Percentiles rank a stretch among this genome's conserved stretches.
These are phyloP conservation scores for Coffea eugenioides DNA, from an alignment of 257 asterid genomes.

Conservation along the genomic window DNA sequence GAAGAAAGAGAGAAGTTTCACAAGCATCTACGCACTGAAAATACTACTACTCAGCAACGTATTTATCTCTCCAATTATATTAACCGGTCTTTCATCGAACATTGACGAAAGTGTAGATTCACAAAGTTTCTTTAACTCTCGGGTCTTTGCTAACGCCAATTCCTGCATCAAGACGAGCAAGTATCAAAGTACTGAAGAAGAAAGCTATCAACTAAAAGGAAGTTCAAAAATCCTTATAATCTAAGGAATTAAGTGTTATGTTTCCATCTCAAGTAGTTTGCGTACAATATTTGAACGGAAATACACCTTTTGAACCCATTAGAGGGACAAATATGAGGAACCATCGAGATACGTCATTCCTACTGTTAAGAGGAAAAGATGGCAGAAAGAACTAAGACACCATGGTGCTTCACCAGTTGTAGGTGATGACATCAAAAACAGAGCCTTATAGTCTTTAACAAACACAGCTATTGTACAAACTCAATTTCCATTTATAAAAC, in stretches of 20 bases:
- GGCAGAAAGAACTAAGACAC: not conserved
- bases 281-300: not conserved
- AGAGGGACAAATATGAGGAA: not conserved
- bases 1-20: not conserved
- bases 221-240: not conserved
- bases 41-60: conserved; percentile 56
- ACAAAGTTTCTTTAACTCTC: conserved; percentile 77
- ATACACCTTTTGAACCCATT: not conserved
- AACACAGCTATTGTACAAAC: not conserved
- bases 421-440: no score
- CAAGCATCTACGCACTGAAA: conserved; percentile 28
- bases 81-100: conserved; percentile 87
- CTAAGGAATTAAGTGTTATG: not conserved
- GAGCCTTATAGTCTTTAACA: not conserved
- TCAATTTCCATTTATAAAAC: not conserved
- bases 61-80: conserved; percentile 85
- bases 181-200: not conserved
- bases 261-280: not conserved
- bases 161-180: conserved; percentile 47
- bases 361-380: not conserved
- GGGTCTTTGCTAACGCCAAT: conserved; percentile 59
- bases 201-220: not conserved
- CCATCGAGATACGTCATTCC: not conserved
- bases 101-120: conserved; percentile 68
- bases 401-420: not conserved